phyloP scores from a whole-genome alignment of 192 early-diverging fungal genomes.

The Coemansia sp. region DNA sequence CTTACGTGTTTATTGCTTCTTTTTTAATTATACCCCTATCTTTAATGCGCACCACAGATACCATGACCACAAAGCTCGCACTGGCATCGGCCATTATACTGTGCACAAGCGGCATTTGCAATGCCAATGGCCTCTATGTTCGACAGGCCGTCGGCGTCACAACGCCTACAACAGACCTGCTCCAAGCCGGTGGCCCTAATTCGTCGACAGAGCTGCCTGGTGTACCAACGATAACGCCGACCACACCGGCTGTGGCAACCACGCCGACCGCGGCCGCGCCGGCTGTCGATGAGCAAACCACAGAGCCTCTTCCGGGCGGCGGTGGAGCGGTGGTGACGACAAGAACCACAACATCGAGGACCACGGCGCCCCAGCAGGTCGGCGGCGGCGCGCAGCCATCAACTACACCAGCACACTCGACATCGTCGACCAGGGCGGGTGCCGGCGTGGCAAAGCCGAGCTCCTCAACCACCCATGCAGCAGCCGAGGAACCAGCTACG shows the following conservation, averaged over 20 bases:
- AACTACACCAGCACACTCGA: background rate
- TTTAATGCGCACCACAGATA: background rate
- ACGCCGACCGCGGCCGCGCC: background rate
- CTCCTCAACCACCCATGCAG: background rate
- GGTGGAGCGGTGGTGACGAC: background rate
- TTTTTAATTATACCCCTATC: background rate
- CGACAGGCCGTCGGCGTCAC: background rate
- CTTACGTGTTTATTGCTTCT: background rate
- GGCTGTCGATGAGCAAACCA: background rate
- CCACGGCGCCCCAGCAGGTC: background rate
- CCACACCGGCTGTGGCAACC: conserved; percentile 1
- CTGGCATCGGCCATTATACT: background rate
- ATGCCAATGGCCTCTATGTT: conserved; percentile 1
- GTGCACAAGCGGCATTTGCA: background rate
- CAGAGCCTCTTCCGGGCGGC: background rate
- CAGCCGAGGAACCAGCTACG: background rate
- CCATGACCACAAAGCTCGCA: background rate
- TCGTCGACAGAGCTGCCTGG: background rate
- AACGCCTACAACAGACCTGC: background rate
- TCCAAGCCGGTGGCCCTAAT: background rate
- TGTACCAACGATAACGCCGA: background rate
- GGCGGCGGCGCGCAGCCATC: background rate
- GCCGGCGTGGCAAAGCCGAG: background rate
- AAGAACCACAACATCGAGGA: background rate
- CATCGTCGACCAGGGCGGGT: conserved; percentile 3